phyloP scores from a whole-genome alignment of 2,329 filamentous ascomycete genomes.

The Boeremia lycopersici region DNA sequence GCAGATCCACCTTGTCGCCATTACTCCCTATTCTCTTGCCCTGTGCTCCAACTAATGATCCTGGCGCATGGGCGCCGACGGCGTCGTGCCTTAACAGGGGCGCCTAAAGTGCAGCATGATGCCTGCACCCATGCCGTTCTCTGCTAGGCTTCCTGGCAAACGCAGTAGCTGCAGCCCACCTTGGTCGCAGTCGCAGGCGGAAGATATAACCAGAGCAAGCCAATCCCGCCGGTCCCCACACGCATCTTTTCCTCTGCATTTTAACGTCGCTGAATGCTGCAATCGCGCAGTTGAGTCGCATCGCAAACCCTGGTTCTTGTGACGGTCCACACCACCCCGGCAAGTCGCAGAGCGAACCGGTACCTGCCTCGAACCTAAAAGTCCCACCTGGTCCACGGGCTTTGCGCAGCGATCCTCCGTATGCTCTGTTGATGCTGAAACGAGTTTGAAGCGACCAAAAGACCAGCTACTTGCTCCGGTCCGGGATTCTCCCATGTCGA shows the following conservation, averaged over 20 bases:
- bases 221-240: constrained; percentile 17
- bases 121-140: constrained; percentile 25
- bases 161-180: constrained; percentile 23
- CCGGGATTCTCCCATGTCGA: constrained; percentile 44
- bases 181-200: constrained; percentile 12
- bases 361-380: constrained; percentile 36
- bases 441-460: constrained; percentile 48
- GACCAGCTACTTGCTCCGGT: constrained; percentile 36
- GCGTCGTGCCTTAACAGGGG: constrained; percentile 25
- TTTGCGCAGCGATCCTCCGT: constrained; percentile 31
- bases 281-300: constrained; percentile 18
- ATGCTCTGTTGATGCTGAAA: constrained; percentile 47
- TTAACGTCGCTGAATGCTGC: constrained; percentile 16
- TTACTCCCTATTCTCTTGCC: constrained; percentile 29
- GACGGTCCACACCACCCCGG: constrained; percentile 30
- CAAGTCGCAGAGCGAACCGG: constrained; percentile 30
- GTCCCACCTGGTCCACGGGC: constrained; percentile 32
- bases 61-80: constrained; percentile 24
- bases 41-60: constrained; percentile 19
- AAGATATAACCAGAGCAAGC: constrained; percentile 25
- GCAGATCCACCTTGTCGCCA: constrained; percentile 17
- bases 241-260: constrained; percentile 16
- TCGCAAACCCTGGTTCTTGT: constrained; percentile 25
- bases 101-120: constrained; percentile 26
- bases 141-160: constrained; percentile 26